Evolutionary conservation across 2,329 filamentous ascomycete genomes (phyloP), one percentile per base, ranked within the genome.

Genomic region (Bipolaris gigantea): DNA sequence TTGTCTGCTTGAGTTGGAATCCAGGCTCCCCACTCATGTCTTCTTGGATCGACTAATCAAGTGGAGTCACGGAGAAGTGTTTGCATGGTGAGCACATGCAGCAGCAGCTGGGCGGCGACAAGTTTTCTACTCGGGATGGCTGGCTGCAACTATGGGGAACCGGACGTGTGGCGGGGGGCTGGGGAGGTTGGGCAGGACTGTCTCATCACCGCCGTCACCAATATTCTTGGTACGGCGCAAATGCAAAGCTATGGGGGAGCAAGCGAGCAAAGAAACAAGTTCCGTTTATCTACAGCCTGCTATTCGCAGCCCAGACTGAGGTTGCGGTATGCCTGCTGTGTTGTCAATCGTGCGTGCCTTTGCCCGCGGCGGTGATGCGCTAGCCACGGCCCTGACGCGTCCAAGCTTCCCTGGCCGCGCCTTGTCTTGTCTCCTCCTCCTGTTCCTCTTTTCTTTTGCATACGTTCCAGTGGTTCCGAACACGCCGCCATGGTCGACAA

Each of bases 1-100:
- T 76, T 52, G 73, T 76, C 39, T 76, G 73, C 66, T 75, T 75
- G 51, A 76, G 69, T 59, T 72, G 67, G 62, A 73, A 72, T 43
- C 67, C 62, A 32, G 71, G 60, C 57, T 73, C 72, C 67, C 67
- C 40, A 66, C 62, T 73, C 72, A 75, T 75, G 55, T 72, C 70
- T 60, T 67, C 64, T 59, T 53, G 52, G 57, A 53, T 53, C 60
- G 61, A 59, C 62, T 67, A 69, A 60, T 56, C 49, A 60, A 64
- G 61, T 60, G 61, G 62, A 65, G 63, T 61, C 62, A 62, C 65
- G 62, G 60, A 56, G 60, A 50, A 59, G 62, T 63, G 62, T 58
- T 66, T 42, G 61, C 67, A 72, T 71, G 30, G 41, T 64, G 55
- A 48, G 50, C 43, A 13, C 47, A 50, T 33, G 30, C 30, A 16